These are phyloP conservation scores for Alternaria sp. DNA, from an alignment of 2,329 filamentous ascomycete genomes.

Conservation along the genomic window DNA sequence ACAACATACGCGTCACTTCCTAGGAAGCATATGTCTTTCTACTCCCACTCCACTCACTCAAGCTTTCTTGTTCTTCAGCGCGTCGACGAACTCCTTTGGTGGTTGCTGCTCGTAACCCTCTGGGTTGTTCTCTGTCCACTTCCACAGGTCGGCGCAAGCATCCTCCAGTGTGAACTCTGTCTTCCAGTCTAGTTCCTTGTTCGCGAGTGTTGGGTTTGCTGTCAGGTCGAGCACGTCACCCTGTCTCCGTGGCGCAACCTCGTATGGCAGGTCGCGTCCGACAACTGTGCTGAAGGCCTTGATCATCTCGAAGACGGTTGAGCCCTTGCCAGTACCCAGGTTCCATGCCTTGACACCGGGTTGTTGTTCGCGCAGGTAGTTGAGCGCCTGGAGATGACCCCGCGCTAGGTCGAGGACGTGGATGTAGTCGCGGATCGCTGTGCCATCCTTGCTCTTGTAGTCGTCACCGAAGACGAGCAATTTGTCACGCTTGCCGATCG, in stretches of 20 bases:
- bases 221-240: slow-evolving; percentile 96
- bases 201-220: slow-evolving; percentile 85
- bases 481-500: slow-evolving; percentile 93
- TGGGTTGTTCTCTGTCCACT: slow-evolving; percentile 96
- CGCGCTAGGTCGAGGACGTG: slow-evolving; percentile 89
- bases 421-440: slow-evolving; percentile 97
- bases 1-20: not conserved
- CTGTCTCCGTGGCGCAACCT: slow-evolving; percentile 79
- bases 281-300: slow-evolving; percentile 89
- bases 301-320: slow-evolving; percentile 97
- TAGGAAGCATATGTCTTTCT: not conserved
- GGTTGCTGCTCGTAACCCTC: slow-evolving; percentile 91
- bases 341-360: slow-evolving; percentile 97
- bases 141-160: slow-evolving; percentile 93
- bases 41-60: not conserved
- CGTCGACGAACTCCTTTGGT: slow-evolving; percentile 78
- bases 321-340: slow-evolving; percentile 89
- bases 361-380: slow-evolving; percentile 81
- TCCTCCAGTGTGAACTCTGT: slow-evolving; percentile 89
- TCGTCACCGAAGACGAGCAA: slow-evolving; percentile 94
- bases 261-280: slow-evolving; percentile 83
- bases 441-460: slow-evolving; percentile 88
- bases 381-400: slow-evolving; percentile 86
- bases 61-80: slow-evolving; percentile 45
- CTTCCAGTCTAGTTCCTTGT: slow-evolving; percentile 90